Percentiles rank a stretch among this genome's conserved stretches.
phyloP scores from a whole-genome alignment of 2,329 filamentous ascomycete species.

The Macroventuria anomochaeta region DNA sequence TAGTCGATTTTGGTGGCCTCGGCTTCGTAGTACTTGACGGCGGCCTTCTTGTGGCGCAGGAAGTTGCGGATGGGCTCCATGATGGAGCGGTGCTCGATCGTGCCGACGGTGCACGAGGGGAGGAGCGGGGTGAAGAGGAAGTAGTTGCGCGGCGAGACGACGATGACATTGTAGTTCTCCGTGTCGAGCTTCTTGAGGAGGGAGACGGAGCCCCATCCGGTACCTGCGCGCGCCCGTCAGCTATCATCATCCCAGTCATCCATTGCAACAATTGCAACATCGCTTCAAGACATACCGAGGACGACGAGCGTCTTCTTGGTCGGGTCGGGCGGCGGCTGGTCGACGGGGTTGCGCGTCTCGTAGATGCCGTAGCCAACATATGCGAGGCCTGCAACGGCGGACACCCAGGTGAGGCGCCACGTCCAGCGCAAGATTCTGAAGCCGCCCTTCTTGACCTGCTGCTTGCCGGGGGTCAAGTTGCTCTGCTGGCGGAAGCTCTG shows the following conservation, averaged over 20 bases:
- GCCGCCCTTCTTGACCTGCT: slow-evolving; percentile 51
- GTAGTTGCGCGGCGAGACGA: slow-evolving; percentile 98
- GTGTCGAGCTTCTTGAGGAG: slow-evolving; percentile 98
- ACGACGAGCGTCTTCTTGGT: slow-evolving; percentile 96
- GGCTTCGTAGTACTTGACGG: slow-evolving; percentile 97
- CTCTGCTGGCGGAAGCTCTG: slow-evolving; percentile 46
- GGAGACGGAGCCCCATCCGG: slow-evolving; percentile 94
- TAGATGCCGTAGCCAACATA: slow-evolving; percentile 84
- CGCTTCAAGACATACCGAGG: slow-evolving; percentile 75
- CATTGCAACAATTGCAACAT: no score
- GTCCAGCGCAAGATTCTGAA: slow-evolving; percentile 78
- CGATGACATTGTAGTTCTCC: slow-evolving; percentile 98
- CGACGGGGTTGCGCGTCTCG: slow-evolving; percentile 77
- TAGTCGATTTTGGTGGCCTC: slow-evolving; percentile 95
- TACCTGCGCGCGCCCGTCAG: slow-evolving; percentile 64
- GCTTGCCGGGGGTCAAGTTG: slow-evolving; percentile 39
- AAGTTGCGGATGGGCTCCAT: slow-evolving; percentile 99
- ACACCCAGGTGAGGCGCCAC: slow-evolving; percentile 83
- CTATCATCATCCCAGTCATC: background rate
- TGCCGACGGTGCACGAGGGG: slow-evolving; percentile 95
- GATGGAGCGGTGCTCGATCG: slow-evolving; percentile 98
- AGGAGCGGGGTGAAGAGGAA: slow-evolving; percentile 99
- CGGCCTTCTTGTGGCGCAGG: slow-evolving; percentile 89
- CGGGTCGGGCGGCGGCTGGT: slow-evolving; percentile 81
- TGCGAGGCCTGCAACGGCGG: slow-evolving; percentile 70